Percentiles rank a stretch among this genome's conserved stretches.
phyloP scores from a whole-genome alignment of 345 rosid species.

The Sonneratia alba region DNA sequence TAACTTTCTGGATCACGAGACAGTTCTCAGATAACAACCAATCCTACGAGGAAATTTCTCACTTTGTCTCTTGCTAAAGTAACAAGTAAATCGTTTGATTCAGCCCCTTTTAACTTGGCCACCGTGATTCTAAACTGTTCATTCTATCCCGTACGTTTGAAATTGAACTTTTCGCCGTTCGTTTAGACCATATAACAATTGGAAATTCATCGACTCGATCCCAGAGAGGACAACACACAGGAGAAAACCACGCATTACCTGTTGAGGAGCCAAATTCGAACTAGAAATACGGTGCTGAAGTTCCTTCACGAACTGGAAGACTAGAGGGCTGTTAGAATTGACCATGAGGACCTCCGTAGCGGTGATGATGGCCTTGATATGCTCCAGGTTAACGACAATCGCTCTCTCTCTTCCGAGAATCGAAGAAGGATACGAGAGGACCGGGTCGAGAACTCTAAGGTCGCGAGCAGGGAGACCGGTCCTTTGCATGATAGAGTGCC shows the following conservation, averaged over 20 bases:
- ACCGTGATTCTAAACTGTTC: too few species aligned
- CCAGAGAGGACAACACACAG: too few species aligned
- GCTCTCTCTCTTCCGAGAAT: conserved; percentile 47
- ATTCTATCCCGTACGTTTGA: too few species aligned
- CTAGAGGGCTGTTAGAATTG: conserved; percentile 32
- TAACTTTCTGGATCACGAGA: too few species aligned
- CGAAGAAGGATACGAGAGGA: conserved; percentile 46
- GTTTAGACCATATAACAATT: too few species aligned
- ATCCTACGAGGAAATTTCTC: too few species aligned
- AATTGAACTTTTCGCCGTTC: too few species aligned
- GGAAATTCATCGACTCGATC: too few species aligned
- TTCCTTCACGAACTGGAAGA: conserved; percentile 28
- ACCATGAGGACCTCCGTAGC: conserved; percentile 37
- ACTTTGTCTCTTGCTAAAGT: too few species aligned
- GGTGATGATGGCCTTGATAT: conserved; percentile 42
- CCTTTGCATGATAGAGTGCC: conserved; percentile 39
- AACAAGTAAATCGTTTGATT: too few species aligned
- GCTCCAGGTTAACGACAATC: conserved; percentile 40
- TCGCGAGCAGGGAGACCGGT: conserved; percentile 48
- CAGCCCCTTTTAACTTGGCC: too few species aligned
- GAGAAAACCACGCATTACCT: conserved; percentile 5
- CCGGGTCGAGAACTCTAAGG: conserved; percentile 37
- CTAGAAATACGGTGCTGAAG: conserved; percentile 24
- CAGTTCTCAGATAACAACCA: too few species aligned
- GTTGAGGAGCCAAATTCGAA: conserved; percentile 5